Conservation (phyloP, 1,284 basidiomycete genomes). For the Macrocybe sp. region DNA sequence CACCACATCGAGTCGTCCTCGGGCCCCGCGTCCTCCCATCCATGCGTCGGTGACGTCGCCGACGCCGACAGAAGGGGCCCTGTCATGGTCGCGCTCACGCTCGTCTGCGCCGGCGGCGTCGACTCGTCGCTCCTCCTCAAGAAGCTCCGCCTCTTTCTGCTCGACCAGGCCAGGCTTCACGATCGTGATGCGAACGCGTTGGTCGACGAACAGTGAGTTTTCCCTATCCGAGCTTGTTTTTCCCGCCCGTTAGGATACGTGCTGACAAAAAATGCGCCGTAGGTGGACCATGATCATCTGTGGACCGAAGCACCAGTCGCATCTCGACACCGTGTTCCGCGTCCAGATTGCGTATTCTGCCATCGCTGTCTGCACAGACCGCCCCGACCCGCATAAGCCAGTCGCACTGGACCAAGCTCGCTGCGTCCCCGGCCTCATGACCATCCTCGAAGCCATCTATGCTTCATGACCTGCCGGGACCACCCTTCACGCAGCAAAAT, state of each 20-base stretch:
- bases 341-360: slow-evolving; percentile 65
- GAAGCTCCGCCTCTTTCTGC: slow-evolving; percentile 44
- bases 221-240: slow-evolving; percentile 11
- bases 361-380: slow-evolving; percentile 39
- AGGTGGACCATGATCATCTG: slow-evolving; percentile 65
- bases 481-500: too few relatives aligned
- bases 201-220: slow-evolving; percentile 60
- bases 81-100: slow-evolving; percentile 45
- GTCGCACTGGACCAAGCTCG: slow-evolving; percentile 47
- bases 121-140: slow-evolving; percentile 54
- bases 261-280: neutral
- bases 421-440: slow-evolving; percentile 61
- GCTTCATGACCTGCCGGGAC: too few relatives aligned
- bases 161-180: slow-evolving; percentile 43
- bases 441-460: slow-evolving; percentile 35
- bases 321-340: slow-evolving; percentile 42
- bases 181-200: slow-evolving; percentile 53
- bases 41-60: slow-evolving; percentile 30
- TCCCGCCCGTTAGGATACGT: neutral
- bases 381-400: slow-evolving; percentile 44
- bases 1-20: slow-evolving; percentile 44
- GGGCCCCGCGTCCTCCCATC: slow-evolving; percentile 51
- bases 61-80: slow-evolving; percentile 32
- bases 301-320: slow-evolving; percentile 42
- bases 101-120: slow-evolving; percentile 59